phyloP scores from a whole-genome alignment of 2,329 filamentous ascomycete species.

The Knufia petricola region DNA sequence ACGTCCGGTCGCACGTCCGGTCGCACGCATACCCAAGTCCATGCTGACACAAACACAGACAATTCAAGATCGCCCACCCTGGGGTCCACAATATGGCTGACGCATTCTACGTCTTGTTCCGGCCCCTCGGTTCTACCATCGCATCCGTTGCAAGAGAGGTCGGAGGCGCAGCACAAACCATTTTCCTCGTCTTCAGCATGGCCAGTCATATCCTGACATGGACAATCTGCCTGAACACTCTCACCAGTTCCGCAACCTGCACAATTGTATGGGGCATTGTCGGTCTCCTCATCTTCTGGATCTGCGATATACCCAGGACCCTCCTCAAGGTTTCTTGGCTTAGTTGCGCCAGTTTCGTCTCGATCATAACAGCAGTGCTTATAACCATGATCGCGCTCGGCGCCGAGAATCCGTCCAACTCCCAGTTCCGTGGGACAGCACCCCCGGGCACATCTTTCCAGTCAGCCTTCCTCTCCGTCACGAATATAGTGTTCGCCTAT shows the following conservation, averaged over 20 bases:
- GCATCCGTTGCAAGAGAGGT: conserved; percentile 49
- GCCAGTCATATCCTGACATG: conserved; percentile 64
- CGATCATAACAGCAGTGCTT: conserved; percentile 53
- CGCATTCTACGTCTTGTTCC: conserved; percentile 49
- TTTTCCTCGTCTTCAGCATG: conserved; percentile 61
- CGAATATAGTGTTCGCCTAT: conserved; percentile 65
- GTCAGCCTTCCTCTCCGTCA: conserved; percentile 51
- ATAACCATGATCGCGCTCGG: conserved; percentile 60
- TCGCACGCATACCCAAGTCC: too few species aligned
- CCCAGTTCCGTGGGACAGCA: conserved; percentile 30
- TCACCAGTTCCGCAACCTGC: conserved; percentile 53
- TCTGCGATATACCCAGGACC: conserved; percentile 53
- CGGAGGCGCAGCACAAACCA: conserved; percentile 50
- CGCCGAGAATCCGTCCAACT: conserved; percentile 44
- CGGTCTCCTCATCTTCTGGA: conserved; percentile 49
- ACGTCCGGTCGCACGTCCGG: conserved; percentile 15
- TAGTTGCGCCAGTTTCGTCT: conserved; percentile 54
- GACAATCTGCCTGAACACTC: conserved; percentile 56
- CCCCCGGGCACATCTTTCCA: conserved; percentile 36
- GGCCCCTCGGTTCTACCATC: conserved; percentile 35
- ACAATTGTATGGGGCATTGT: conserved; percentile 56
- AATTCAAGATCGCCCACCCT: conserved; percentile 28
- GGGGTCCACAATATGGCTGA: conserved; percentile 58
- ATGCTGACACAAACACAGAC: not conserved
- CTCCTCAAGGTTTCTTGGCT: conserved; percentile 53